Evolutionary conservation across 2,329 filamentous ascomycete species (phyloP).

Genomic region (Westerdykella aurantiaca): DNA sequence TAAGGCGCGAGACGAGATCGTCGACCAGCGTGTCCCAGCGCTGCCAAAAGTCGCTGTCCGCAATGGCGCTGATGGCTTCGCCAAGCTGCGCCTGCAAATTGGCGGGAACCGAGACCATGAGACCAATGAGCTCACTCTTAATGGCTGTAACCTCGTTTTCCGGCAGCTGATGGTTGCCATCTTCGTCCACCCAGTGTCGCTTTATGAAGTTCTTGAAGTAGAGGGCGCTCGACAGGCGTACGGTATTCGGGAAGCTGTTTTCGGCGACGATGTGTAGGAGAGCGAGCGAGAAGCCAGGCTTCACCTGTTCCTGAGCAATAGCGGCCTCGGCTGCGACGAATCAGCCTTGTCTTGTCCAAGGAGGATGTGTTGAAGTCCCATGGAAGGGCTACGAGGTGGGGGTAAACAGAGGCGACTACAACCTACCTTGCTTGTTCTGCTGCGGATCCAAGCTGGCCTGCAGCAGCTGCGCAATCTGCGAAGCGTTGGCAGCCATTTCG

Average conservation of each 20-base stretch:
- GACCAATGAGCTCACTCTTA: conserved; percentile 88
- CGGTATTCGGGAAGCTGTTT: conserved; percentile 65
- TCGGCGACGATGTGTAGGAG: conserved; percentile 88
- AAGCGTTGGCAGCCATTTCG: conserved; percentile 56
- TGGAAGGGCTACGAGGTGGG: background rate
- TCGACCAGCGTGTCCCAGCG: conserved; percentile 93
- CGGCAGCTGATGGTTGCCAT: conserved; percentile 86
- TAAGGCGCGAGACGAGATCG: conserved; percentile 84
- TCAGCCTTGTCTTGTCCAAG: conserved; percentile 11
- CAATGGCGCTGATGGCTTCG: conserved; percentile 94
- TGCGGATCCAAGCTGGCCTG: conserved; percentile 83
- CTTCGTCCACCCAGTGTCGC: conserved; percentile 90
- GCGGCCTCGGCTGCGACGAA: conserved; percentile 65
- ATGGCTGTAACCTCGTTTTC: conserved; percentile 78
- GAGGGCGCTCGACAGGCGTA: conserved; percentile 78
- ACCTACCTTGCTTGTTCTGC: conserved; percentile 81
- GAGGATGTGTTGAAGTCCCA: background rate
- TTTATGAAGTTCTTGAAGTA: conserved; percentile 99
- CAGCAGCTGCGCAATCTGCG: conserved; percentile 71
- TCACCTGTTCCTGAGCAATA: conserved; percentile 71
- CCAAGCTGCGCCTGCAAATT: conserved; percentile 90
- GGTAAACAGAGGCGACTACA: conserved; percentile 12
- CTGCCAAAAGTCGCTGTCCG: conserved; percentile 95
- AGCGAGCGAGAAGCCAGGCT: conserved; percentile 76
- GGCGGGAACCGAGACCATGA: conserved; percentile 89